These are phyloP conservation scores for Rubia peregrina DNA, from an alignment of 305 asterid species.

Conservation along the genomic window DNA sequence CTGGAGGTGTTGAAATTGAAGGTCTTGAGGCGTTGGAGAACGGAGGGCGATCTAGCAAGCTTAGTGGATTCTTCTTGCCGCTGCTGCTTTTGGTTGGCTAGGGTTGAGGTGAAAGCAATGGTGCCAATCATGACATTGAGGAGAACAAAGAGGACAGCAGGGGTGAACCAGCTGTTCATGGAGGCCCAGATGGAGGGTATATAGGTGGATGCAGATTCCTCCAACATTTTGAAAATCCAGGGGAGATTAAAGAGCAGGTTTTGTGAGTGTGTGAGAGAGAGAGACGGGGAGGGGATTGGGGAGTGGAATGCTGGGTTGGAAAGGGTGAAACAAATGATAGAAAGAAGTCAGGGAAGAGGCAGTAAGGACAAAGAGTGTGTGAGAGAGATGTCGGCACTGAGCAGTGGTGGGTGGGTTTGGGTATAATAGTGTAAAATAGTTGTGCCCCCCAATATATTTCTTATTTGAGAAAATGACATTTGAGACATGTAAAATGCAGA, in stretches of 20 bases:
- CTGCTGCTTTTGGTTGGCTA: constrained; percentile 33
- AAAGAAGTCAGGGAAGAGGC: not conserved
- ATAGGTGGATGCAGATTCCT: constrained; percentile 47
- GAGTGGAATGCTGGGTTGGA: constrained; percentile 21
- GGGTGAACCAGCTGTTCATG: constrained; percentile 88
- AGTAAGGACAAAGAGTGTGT: not conserved
- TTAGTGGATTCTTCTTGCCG: constrained; percentile 17
- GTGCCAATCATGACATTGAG: constrained; percentile 75
- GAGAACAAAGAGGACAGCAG: constrained; percentile 68
- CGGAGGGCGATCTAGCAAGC: constrained; percentile 40
- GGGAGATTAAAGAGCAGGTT: constrained; percentile 7
- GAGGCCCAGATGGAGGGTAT: constrained; percentile 64
- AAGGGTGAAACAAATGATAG: constrained; percentile 18
- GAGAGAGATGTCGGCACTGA: not conserved
- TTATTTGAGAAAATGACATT: not conserved
- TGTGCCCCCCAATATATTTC: not conserved
- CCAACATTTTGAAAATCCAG: constrained; percentile 35
- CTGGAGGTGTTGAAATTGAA: constrained; percentile 31
- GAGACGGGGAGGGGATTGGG: not conserved
- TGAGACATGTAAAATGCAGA: too few relatives aligned
- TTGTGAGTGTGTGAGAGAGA: constrained; percentile 1
- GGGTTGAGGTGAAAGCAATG: constrained; percentile 51
- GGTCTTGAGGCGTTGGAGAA: constrained; percentile 61
- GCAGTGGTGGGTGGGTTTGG: constrained; percentile 1
- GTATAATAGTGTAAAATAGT: not conserved